Percentiles rank a stretch among this genome's conserved stretches.
Evolutionary conservation across 2,329 filamentous ascomycete genomes (phyloP).

Genomic region (Zymoseptoria passerinii): DNA sequence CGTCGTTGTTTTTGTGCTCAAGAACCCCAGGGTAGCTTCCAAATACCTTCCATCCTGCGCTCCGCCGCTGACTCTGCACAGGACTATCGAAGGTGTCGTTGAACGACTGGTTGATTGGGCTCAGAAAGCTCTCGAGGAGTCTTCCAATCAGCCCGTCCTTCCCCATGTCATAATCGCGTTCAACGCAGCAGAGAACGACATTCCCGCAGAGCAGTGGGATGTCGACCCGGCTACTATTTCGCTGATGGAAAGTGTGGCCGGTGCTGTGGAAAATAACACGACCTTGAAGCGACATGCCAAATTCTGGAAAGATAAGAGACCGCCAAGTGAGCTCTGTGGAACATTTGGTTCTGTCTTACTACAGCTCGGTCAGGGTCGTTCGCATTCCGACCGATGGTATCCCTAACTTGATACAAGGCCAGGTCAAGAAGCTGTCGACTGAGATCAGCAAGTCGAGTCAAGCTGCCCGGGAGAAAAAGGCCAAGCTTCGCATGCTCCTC

Average conservation of each 20-base stretch:
- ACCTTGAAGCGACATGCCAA: slow-evolving; percentile 31
- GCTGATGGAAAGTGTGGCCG: slow-evolving; percentile 26
- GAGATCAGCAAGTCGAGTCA: slow-evolving; percentile 32
- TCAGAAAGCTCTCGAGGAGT: slow-evolving; percentile 40
- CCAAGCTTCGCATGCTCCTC: slow-evolving; percentile 37
- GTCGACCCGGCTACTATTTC: slow-evolving; percentile 32
- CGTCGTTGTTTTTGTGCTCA: slow-evolving; percentile 32
- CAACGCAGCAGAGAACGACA: slow-evolving; percentile 36
- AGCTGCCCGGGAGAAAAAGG: slow-evolving; percentile 32
- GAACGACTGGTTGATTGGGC: slow-evolving; percentile 42
- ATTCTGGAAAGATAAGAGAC: slow-evolving; percentile 32
- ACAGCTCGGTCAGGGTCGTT: slow-evolving; percentile 38
- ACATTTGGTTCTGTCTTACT: slow-evolving; percentile 41
- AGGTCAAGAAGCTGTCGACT: slow-evolving; percentile 36
- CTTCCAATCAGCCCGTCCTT: slow-evolving; percentile 44
- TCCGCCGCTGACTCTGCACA: no score
- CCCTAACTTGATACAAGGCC: slow-evolving; percentile 38
- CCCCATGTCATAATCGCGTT: slow-evolving; percentile 46
- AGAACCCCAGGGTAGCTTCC: slow-evolving; percentile 28
- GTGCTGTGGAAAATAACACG: slow-evolving; percentile 28
- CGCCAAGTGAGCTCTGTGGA: slow-evolving; percentile 32
- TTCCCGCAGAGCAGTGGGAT: slow-evolving; percentile 36
- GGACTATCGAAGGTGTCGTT: slow-evolving; percentile 37
- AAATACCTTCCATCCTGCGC: no score
- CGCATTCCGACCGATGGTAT: slow-evolving; percentile 38